Evolutionary conservation across 768 basidiomycete genomes (phyloP), one percentile per base, ranked within the genome.

Genomic region (Agaricus bisporus): DNA sequence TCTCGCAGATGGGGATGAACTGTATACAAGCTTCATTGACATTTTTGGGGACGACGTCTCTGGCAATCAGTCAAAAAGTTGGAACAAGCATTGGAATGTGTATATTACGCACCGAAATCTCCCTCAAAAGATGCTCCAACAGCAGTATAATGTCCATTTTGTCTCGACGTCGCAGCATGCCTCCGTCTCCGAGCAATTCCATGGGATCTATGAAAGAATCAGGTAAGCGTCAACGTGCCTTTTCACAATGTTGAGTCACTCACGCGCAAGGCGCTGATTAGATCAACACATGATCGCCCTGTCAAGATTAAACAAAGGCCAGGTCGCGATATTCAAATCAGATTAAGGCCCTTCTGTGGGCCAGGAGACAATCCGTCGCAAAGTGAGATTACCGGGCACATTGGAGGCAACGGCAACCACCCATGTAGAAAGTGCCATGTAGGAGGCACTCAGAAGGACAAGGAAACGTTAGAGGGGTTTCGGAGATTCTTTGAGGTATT

Each of bases 41-140:
- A 44, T 70, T 1, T 73, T 69, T 54, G 61, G 66, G 1, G 74
- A 78, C 49, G 72, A 78, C 59, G 70, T 75, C 0, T 78, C 73
- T 0, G 74, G 73, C 8, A 76, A 77, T 53, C 56, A 63, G 9
- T 70, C 68, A 3, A 77, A 77, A 57, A 68, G 68, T 37, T 77
- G 68, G 66, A 77, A 76, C 56, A 73, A 75, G 46, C 76, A 78
- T 48, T 68, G 62, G 60, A 76, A 74, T 46, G 65, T 70, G 0
- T 76, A 74, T 45, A 59, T 73, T 20, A 66, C 61, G 1, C 68
- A 74, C 39, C 54, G 62, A 12, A 72, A 69, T 49, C 59, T 76
- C 0, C 74, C 71, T 0, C 60, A 64, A 9, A 48, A 60, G 26
- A 59, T 74, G 9, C 58, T 74, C 0, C 62, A 71, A 2, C 71